A percentile compares a stretch with the other conserved stretches of the same genome.
phyloP scores from a whole-genome alignment of 2,329 filamentous ascomycete genomes.

The Diaporthe amygdali region DNA sequence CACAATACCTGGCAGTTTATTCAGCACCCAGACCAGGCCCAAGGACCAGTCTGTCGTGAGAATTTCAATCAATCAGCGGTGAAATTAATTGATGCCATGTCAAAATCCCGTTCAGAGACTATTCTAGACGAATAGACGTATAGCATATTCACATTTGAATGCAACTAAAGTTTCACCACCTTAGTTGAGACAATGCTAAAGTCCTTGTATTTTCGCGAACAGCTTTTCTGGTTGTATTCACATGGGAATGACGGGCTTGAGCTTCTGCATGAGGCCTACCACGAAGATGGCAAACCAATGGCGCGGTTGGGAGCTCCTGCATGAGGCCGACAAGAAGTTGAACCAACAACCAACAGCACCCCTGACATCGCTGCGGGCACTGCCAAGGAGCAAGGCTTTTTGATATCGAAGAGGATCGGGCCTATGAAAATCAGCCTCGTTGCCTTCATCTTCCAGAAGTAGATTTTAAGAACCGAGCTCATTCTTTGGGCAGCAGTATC shows the following conservation, averaged over 20 bases:
- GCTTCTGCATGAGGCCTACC: constrained; percentile 8
- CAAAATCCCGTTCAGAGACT: too few species aligned
- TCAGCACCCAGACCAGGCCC: too few species aligned
- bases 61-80: too few species aligned
- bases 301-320: not conserved
- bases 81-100: too few species aligned
- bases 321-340: not conserved
- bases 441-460: not conserved
- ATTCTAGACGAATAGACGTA: too few species aligned
- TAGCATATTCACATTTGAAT: too few species aligned
- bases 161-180: too few species aligned
- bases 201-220: too few species aligned
- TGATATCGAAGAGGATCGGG: not conserved
- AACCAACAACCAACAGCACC: not conserved
- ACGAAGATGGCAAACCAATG: not conserved
- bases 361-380: not conserved
- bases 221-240: not conserved
- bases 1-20: too few species aligned
- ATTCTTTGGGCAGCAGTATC: not conserved
- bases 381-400: not conserved
- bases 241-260: not conserved
- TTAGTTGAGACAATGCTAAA: not conserved
- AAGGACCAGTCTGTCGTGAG: too few species aligned
- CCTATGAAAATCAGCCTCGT: not conserved
- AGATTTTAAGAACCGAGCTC: not conserved